A percentile compares a stretch with the other conserved stretches of the same genome.
These are phyloP conservation scores for Globisporangium barbulae DNA, from an alignment of 352 stramenopile species.

Conservation along the genomic window DNA sequence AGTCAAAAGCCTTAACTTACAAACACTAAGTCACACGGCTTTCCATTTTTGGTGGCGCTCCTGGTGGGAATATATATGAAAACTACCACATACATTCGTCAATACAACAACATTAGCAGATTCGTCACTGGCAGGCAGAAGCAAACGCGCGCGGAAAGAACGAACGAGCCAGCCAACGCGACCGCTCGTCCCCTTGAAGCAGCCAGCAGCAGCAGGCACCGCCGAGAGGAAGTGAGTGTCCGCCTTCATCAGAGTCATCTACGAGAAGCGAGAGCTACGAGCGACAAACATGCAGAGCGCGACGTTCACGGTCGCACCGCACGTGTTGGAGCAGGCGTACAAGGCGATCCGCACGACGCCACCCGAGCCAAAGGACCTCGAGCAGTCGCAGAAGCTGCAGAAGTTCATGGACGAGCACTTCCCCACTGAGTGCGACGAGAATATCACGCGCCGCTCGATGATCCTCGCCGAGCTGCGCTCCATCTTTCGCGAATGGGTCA, in stretches of 20 bases:
- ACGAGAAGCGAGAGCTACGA: too few species aligned
- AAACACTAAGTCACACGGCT: not conserved
- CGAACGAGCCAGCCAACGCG: not conserved
- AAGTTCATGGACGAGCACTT: constrained; percentile 80
- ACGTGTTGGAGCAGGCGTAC: constrained; percentile 86
- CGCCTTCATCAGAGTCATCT: too few species aligned
- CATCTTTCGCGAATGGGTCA: constrained; percentile 86
- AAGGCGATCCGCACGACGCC: constrained; percentile 86
- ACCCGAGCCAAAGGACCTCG: constrained; percentile 77
- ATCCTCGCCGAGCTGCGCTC: constrained; percentile 82
- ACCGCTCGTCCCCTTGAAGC: not conserved
- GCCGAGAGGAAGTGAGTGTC: constrained; percentile 5
- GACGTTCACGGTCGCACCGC: constrained; percentile 62
- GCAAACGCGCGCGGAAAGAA: not conserved
- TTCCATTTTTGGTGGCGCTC: not conserved
- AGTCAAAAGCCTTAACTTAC: not conserved
- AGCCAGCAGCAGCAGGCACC: not conserved
- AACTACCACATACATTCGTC: not conserved
- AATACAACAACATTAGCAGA: not conserved
- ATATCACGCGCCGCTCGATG: constrained; percentile 83
- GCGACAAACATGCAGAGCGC: constrained; percentile 46
- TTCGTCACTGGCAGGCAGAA: constrained; percentile 7
- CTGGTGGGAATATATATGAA: not conserved
- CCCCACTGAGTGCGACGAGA: constrained; percentile 69
- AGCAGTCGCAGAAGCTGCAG: constrained; percentile 80